phyloP scores from a whole-genome alignment of 345 rosid genomes.

The Leavenworthia alabamica region DNA sequence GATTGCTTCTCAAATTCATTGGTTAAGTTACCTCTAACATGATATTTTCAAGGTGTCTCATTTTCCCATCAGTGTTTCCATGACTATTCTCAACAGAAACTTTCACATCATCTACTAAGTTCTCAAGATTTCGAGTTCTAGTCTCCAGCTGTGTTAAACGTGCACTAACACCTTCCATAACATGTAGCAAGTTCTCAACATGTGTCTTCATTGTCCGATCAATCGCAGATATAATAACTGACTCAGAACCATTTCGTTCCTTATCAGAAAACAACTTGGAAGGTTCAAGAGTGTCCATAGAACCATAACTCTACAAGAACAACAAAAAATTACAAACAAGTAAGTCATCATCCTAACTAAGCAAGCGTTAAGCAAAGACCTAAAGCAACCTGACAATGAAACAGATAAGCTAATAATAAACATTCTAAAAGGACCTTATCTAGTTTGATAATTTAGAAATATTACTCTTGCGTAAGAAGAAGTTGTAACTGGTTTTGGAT shows the following conservation, averaged over 20 bases:
- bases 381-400: neutral
- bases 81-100: constrained; percentile 67
- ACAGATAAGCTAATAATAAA: neutral
- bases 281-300: constrained; percentile 60
- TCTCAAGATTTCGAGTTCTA: constrained; percentile 61
- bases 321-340: neutral
- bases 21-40: constrained; percentile 58
- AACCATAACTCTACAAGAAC: constrained; percentile 8
- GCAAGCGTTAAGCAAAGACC: neutral
- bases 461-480: constrained; percentile 46
- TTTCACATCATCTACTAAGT: constrained; percentile 76
- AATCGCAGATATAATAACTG: constrained; percentile 46
- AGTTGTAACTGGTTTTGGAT: constrained; percentile 32
- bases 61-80: constrained; percentile 70
- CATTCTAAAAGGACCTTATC: neutral
- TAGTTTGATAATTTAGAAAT: neutral
- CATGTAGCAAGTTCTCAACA: constrained; percentile 58
- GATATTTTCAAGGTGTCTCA: constrained; percentile 81
- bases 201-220: constrained; percentile 71
- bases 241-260: constrained; percentile 38
- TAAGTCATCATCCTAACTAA: neutral
- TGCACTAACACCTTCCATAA: constrained; percentile 65
- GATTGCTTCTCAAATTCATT: neutral
- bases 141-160: constrained; percentile 77
- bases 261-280: constrained; percentile 46